A percentile compares a stretch with the other conserved stretches of the same genome.
Conservation (phyloP, 495 filamentous ascomycete genomes). For the Lasiosphaeria miniovina region DNA sequence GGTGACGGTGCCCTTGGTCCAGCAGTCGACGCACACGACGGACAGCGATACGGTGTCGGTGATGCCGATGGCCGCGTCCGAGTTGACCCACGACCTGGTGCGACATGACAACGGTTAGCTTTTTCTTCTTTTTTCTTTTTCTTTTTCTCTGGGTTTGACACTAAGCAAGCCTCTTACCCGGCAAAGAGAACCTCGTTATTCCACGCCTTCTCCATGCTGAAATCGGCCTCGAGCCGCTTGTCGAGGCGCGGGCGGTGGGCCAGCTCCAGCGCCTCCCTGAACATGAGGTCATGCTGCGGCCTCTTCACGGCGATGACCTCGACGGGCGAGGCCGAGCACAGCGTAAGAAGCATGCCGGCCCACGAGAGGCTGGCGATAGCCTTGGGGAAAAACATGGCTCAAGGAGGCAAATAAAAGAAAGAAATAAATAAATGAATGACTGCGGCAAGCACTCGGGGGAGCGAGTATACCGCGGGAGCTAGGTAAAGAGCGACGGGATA, state of each 20-base stretch:
- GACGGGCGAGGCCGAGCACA: constrained; percentile 9
- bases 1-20: constrained; percentile 34
- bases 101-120: neutral
- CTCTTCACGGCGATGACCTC: neutral
- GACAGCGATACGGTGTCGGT: constrained; percentile 18
- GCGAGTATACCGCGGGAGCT: neutral
- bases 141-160: neutral
- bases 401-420: constrained; percentile 5
- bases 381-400: constrained; percentile 4
- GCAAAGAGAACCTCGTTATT: constrained; percentile 24
- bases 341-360: constrained; percentile 1
- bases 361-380: neutral
- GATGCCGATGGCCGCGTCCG: constrained; percentile 3
- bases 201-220: constrained; percentile 20
- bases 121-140: neutral
- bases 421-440: constrained; percentile 11
- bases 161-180: constrained; percentile 13
- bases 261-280: constrained; percentile 16
- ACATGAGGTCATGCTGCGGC: constrained; percentile 10
- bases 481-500: neutral
- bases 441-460: neutral
- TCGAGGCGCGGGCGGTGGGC: constrained; percentile 21
- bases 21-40: constrained; percentile 33
- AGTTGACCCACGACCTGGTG: constrained; percentile 12
- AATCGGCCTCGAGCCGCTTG: constrained; percentile 24